These are phyloP conservation scores for Saturnispora serradocipensis DNA, from an alignment of 805 yeast genomes.

Conservation along the genomic window DNA sequence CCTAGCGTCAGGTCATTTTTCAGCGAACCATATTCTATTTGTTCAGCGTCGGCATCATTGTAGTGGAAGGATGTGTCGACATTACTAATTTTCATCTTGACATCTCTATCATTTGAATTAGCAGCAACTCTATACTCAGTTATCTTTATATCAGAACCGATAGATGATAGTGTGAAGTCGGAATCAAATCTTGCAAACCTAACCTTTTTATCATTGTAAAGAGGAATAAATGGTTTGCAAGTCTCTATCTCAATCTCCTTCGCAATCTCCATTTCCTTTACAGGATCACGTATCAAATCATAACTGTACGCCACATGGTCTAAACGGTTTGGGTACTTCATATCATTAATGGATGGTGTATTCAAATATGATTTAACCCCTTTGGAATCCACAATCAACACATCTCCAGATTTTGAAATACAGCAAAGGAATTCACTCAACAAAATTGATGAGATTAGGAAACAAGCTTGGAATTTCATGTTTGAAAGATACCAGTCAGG, in stretches of 20 bases:
- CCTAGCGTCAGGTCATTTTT: neutral
- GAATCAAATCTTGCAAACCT: constrained; percentile 17
- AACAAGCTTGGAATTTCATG: constrained; percentile 17
- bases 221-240: constrained; percentile 28
- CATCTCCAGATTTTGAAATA: constrained; percentile 18
- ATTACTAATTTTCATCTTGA: neutral
- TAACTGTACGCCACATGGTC: neutral
- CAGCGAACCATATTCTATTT: neutral
- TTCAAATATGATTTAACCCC: neutral
- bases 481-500: constrained; percentile 41
- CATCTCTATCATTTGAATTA: neutral
- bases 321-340: neutral
- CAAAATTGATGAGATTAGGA: neutral
- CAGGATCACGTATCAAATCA: neutral
- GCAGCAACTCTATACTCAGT: constrained; percentile 3
- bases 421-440: constrained; percentile 15
- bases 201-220: constrained; percentile 19
- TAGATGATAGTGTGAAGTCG: neutral
- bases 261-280: neutral
- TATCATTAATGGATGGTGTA: constrained; percentile 15
- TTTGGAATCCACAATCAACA: constrained; percentile 14
- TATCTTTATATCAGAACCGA: neutral
- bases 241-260: constrained; percentile 44
- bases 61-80: neutral
- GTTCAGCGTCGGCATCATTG: neutral